These are phyloP conservation scores for Gynandropsis gynandra DNA, from an alignment of 345 rosid species.

Conservation along the genomic window DNA sequence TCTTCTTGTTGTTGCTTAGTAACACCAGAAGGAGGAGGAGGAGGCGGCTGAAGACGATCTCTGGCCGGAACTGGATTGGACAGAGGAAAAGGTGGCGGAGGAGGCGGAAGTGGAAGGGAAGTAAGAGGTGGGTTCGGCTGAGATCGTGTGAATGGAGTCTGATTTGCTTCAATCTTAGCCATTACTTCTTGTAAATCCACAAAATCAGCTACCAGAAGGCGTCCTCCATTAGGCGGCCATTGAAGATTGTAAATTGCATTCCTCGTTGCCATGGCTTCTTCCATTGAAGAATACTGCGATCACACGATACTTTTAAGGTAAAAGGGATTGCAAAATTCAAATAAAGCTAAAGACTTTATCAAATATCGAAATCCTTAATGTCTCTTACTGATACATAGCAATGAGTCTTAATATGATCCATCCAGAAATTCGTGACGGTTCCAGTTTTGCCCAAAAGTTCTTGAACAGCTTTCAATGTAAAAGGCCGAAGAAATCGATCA, in stretches of 20 bases:
- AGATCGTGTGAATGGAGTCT: conserved; percentile 33
- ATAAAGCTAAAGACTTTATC: too few relatives aligned
- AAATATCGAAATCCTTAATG: too few relatives aligned
- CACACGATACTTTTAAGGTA: conserved; percentile 1
- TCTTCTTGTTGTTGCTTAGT: conserved; percentile 57
- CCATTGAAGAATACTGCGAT: conserved; percentile 80
- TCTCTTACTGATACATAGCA: conserved; percentile 88
- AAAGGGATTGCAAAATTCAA: background rate
- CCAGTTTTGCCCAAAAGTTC: conserved; percentile 92
- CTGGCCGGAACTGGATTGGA: conserved; percentile 38
- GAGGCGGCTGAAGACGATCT: conserved; percentile 54
- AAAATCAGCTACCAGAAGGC: conserved; percentile 69
- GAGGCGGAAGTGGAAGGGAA: conserved; percentile 45
- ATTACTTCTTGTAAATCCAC: conserved; percentile 82
- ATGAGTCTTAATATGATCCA: conserved; percentile 97
- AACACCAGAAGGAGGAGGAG: conserved; percentile 44
- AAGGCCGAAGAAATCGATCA: conserved; percentile 89
- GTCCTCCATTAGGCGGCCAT: conserved; percentile 97
- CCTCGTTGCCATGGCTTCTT: conserved; percentile 79
- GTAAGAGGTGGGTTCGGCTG: conserved; percentile 47
- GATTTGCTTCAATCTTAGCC: conserved; percentile 55
- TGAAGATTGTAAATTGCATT: conserved; percentile 86
- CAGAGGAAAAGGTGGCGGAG: conserved; percentile 57
- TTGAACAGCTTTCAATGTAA: conserved; percentile 94
- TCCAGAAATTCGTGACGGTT: conserved; percentile 73